A percentile compares a stretch with the other conserved stretches of the same genome.
Conservation (phyloP, 768 basidiomycete species). For the Leucosporidium yakuticum region DNA sequence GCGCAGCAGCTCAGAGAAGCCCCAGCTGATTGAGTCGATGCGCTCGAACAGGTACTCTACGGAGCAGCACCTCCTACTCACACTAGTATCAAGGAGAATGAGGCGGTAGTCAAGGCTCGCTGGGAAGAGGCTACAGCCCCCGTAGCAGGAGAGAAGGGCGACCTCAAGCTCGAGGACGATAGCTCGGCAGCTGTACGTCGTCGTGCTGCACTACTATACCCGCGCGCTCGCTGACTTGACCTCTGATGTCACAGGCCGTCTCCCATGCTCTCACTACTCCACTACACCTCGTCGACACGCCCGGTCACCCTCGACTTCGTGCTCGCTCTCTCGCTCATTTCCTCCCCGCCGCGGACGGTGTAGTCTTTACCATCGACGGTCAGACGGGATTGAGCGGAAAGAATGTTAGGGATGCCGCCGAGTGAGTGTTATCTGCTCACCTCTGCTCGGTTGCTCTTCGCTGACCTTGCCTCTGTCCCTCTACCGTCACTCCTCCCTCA, state of each 20-base stretch:
- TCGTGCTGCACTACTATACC: background rate
- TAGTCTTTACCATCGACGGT: conserved; percentile 35
- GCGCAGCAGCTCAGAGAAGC: background rate
- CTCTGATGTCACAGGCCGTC: background rate
- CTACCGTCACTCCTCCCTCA: background rate
- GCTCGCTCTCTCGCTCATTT: conserved; percentile 36
- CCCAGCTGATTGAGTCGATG: background rate
- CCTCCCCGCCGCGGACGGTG: conserved; percentile 31
- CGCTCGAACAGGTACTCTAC: conserved; percentile 31
- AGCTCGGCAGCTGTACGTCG: background rate
- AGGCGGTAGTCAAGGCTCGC: conserved; percentile 23
- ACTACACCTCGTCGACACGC: conserved; percentile 37
- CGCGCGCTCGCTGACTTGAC: no score
- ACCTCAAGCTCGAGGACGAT: no score
- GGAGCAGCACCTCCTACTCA: conserved; percentile 24
- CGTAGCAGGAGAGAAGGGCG: no score
- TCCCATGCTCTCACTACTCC: conserved; percentile 11
- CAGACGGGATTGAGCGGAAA: conserved; percentile 16
- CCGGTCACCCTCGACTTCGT: conserved; percentile 37
- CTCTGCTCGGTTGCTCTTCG: background rate
- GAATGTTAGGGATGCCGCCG: conserved; percentile 27
- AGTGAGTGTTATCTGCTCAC: conserved; percentile 10
- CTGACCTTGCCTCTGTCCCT: background rate
- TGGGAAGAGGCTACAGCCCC: conserved; percentile 2
- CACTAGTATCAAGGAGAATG: conserved; percentile 36